Percentiles rank a stretch among this genome's conserved stretches.
Evolutionary conservation across 2,329 filamentous ascomycete species (phyloP).

Genomic region (Talaromyces amestolkiae): DNA sequence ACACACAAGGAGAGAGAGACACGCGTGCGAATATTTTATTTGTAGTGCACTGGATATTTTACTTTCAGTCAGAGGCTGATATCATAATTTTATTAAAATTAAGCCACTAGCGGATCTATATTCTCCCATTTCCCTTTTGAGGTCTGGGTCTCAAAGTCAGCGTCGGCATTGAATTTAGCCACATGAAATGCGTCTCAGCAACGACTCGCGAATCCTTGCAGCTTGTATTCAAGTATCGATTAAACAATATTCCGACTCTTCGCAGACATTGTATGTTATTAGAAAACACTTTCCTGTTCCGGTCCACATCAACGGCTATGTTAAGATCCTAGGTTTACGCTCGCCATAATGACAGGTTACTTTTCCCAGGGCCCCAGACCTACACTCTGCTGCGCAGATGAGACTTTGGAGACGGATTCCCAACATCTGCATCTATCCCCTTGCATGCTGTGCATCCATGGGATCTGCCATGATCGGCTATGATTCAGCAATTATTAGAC

Average conservation of each 20-base stretch:
- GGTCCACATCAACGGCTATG: background rate
- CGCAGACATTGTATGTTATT: background rate
- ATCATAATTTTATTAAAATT: background rate
- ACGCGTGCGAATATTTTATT: background rate
- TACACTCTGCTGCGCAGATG: background rate
- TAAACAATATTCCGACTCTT: background rate
- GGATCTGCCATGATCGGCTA: constrained; percentile 16
- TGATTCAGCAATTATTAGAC: background rate
- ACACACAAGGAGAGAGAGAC: background rate
- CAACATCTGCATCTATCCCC: constrained; percentile 9
- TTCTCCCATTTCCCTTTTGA: background rate
- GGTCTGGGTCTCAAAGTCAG: too few relatives aligned
- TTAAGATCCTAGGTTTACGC: background rate
- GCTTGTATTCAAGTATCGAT: background rate
- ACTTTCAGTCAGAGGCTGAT: background rate
- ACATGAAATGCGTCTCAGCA: background rate
- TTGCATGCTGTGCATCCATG: constrained; percentile 25
- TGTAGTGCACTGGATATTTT: background rate
- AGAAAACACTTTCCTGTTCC: background rate
- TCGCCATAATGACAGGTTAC: background rate
- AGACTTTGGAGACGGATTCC: background rate
- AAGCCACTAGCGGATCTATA: background rate
- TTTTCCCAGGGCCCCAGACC: background rate
- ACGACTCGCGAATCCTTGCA: background rate
- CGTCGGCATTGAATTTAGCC: background rate